Evolutionary conservation across 2,329 filamentous ascomycete species (phyloP), one percentile per base, ranked within the genome.

Genomic region (Sporothrix protearum): DNA sequence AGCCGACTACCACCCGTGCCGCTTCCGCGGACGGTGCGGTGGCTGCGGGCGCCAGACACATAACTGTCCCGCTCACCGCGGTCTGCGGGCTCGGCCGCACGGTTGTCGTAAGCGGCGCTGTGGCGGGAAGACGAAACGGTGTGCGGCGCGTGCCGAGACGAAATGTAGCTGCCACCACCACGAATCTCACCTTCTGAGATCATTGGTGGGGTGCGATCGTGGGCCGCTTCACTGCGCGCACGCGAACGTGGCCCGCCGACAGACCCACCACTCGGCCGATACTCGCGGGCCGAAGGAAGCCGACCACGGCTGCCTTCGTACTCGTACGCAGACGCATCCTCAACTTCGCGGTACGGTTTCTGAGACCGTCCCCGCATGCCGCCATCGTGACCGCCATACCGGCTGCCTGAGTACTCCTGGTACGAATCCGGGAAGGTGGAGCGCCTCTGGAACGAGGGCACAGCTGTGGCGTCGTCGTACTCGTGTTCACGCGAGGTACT

Each of bases 361-460:
- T 73, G 53, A 9, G 72, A 69, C 49, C 63, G 36, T 30, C 57
- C 42, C 1, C 69, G 72, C 61, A 73, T 74, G 59, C 73, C 76
- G n/a, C 73, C 77, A 10, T 71, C 72, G 57, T 80, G 78, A 69
- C 80, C 79, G 69, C 79, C 79, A 73, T 81, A 81, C 33, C 80
- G 78, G 45, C 80, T 77, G 77, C 78, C 42, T 8, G 66, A 16
- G 63, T 73, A 71, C 7, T 69, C n/a, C 30, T 72, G 76, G 64
- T 78, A 78, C 25, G 77, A 76, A 22, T 82, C 82, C 36, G 84
- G 83, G 73, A 80, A 85, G n/a, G 84, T 85, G 14, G 83, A 80
- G 28, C 83, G 82, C 66, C 84, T 81, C 30, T 80, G 78, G 67
- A 85, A 80, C 14, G 76, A 61, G 5, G 83, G 81, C 25, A 73